Evolutionary conservation across 2,329 filamentous ascomycete genomes (phyloP), one percentile per base, ranked within the genome.

Genomic region (Verticillium isaacii): DNA sequence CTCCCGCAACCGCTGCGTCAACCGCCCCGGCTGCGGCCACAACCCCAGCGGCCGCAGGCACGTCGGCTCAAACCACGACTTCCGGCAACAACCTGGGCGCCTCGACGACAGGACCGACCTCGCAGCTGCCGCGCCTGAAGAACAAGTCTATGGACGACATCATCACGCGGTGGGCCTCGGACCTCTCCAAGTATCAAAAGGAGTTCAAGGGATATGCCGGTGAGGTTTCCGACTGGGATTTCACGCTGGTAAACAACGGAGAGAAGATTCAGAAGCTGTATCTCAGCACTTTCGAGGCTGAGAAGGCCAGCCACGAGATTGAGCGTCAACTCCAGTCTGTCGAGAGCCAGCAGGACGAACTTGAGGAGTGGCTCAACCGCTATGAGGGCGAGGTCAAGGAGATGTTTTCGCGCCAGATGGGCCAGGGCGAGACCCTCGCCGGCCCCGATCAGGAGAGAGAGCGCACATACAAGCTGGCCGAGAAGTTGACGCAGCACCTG

Each of bases 91-190:
- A 72, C 32, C 77, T 94, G 57, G 87, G 86, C 19, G 86, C 88
- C 32, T 96, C 93, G 1, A 96, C 91, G 3, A 82, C 86, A 37
- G 93, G 93, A 0, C 92, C 93, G 1, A 81, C 89, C 2, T 94
- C 95, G 17, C 89, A 93, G 62, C 87, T 96, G 70, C 95, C 94
- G 4, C 89, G 95, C 32, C 82, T 99, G 41, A 97, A 97, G 81
- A 97, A 97, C 77, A 98, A 97, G 79, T 97, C 94, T 0, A 97
- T 99, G 91, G 95, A 99, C 71, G 95, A 99, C 74, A 97, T 99
- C 66, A 93, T 99, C 67, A 97, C 92, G 4, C 88, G 93, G 36
- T 99, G 95, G 95, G 95, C 95, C 2, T 92, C 93, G 0, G 95
- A 98, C 71, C 81, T 99, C 58, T 90, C 93, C 60, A 96, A 96